A percentile compares a stretch with the other conserved stretches of the same genome.
phyloP scores from a whole-genome alignment of 768 basidiomycete genomes.

The Rhizopogon sp. region DNA sequence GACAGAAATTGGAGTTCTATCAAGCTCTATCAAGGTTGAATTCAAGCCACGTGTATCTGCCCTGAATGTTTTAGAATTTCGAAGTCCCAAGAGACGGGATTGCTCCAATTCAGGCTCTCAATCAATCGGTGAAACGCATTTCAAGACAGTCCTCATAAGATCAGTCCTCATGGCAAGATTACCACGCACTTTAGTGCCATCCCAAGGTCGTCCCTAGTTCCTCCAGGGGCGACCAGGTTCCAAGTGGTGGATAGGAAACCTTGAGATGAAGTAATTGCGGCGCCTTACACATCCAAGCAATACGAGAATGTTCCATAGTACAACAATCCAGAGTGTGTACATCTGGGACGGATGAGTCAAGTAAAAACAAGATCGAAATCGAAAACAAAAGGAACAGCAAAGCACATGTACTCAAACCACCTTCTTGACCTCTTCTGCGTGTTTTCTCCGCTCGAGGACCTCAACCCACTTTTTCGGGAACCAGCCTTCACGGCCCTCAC shows the following conservation, averaged over 20 bases:
- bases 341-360: neutral
- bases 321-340: neutral
- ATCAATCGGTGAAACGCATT: neutral
- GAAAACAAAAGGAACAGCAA: neutral
- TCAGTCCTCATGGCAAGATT: no score
- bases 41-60: neutral
- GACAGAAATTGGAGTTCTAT: neutral
- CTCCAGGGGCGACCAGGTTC: no score
- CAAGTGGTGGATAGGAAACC: no score
- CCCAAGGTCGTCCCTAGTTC: no score
- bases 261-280: no score
- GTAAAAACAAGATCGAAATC: neutral
- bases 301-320: neutral
- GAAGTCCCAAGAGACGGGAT: neutral
- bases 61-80: neutral
- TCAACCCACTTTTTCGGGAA: conserved; percentile 91
- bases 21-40: neutral
- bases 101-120: neutral
- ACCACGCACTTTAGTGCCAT: no score
- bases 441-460: conserved; percentile 47
- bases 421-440: conserved; percentile 34
- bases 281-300: no score
- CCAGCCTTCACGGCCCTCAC: conserved; percentile 92
- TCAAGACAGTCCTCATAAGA: neutral
- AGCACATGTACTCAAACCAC: conserved; percentile 23